Base-by-base conservation (phyloP, 2,329 filamentous ascomycete species). In the Fusarium sambucinum region DNA sequence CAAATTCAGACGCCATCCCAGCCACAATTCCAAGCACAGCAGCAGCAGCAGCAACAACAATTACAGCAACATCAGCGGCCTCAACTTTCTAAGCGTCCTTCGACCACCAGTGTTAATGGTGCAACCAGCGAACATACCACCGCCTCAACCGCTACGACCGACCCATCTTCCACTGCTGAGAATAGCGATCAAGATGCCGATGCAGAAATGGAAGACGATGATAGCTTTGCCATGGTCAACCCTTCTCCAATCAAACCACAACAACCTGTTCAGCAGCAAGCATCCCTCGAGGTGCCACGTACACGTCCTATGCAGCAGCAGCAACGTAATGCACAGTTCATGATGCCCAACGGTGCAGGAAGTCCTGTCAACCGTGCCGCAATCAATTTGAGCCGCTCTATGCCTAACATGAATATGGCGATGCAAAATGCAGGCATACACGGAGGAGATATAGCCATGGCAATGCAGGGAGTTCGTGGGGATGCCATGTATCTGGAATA, bases 141-240 rank as follows among this genome's bases (percentile, higher is more conserved):
- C 29, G 72, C 69, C n/a, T 78, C 75, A 10, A 68, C 71, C 7
- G 75, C 76, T 11, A 78, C 78, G 12, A 78, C 79, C 8, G 77
- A 76, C 5, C 78, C 81, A 10, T 77, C 77, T 12, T 82, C 78
- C 8, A 76, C 81, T 13, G 82, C 83, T 23, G 83, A 84, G n/a
- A 82, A 80, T 33, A 85, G 83, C 40, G 80, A 81, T 45, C 79
- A 79, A 54, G 80, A 81, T 66, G 80, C 77, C 6, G 80, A 81
- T 55, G 79, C 80, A 11, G 83, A 85, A 58, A 89, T 89, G 86
- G 86, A 89, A 45, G 86, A 88, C 37, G 85, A 86, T 52, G 85
- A 87, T 45, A 82, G 80, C 54, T 87, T 85, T 62, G 80, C 84
- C 10, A 83, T 86, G 54, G 83, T 87, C 73, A 80, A 78, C 51